phyloP scores from a whole-genome alignment of 768 basidiomycete genomes.

The Tephrocybe sp. region DNA sequence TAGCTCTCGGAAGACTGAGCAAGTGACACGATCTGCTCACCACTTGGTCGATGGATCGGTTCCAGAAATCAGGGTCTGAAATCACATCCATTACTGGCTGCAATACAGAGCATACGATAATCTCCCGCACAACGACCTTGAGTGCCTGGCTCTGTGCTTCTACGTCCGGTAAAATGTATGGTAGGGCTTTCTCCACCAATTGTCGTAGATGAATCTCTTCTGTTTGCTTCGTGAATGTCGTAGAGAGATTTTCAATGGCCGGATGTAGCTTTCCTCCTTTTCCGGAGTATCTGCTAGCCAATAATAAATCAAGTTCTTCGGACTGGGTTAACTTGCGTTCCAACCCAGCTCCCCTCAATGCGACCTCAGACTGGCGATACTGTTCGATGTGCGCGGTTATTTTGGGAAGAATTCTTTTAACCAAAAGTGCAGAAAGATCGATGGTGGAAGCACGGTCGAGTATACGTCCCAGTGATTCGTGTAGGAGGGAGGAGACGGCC shows the following conservation, averaged over 20 bases:
- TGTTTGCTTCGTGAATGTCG: slow-evolving; percentile 84
- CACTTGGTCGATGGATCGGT: slow-evolving; percentile 86
- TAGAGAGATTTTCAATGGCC: slow-evolving; percentile 85
- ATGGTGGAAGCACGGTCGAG: slow-evolving; percentile 52
- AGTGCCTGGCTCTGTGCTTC: slow-evolving; percentile 72
- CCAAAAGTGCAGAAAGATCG: slow-evolving; percentile 74
- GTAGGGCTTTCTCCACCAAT: slow-evolving; percentile 70
- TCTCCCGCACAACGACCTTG: slow-evolving; percentile 73
- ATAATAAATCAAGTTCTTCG: slow-evolving; percentile 82
- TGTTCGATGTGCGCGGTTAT: slow-evolving; percentile 87
- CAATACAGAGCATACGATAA: slow-evolving; percentile 77
- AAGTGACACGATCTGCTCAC: slow-evolving; percentile 43
- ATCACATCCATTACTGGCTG: slow-evolving; percentile 91
- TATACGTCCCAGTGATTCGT: slow-evolving; percentile 59
- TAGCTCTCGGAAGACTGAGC: not conserved
- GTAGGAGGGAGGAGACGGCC: slow-evolving; percentile 74
- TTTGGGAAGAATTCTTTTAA: slow-evolving; percentile 84
- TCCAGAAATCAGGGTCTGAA: slow-evolving; percentile 97
- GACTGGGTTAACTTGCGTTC: slow-evolving; percentile 84
- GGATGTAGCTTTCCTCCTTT: slow-evolving; percentile 71
- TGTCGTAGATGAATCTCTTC: slow-evolving; percentile 82
- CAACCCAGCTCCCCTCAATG: slow-evolving; percentile 76
- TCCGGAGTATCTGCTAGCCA: slow-evolving; percentile 78
- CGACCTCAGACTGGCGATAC: slow-evolving; percentile 86
- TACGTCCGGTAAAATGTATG: slow-evolving; percentile 69